Evolutionary conservation across 352 stramenopile species (phyloP), one percentile per base, ranked within the genome.

Genomic region (Pythium coloratum): DNA sequence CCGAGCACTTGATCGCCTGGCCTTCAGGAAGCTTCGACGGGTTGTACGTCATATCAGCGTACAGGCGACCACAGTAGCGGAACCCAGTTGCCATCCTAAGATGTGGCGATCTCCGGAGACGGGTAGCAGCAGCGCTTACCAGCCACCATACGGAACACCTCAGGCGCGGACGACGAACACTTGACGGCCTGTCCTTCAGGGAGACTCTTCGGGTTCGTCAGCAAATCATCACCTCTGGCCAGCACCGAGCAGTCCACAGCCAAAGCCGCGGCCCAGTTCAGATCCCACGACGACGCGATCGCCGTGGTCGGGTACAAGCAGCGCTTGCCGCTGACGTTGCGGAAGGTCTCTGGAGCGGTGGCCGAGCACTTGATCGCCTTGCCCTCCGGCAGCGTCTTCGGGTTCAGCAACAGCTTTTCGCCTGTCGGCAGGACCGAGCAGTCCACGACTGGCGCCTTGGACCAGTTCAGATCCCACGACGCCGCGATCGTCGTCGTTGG

Each of bases 1-100:
- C 28, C 13, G 59, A 47, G 53, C 71, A 77, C 40, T 70, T 75
- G 55, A 75, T 65, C 7, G 67, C 51, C 36, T 72, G 61, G 18
- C 70, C 62, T 6, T 76, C 70, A 0, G 47, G 16, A 14, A 75
- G 54, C 14, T 46, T 57, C 6, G 44, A n/a, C n/a, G n/a, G n/a
- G n/a, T n/a, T n/a, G n/a, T n/a, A n/a, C n/a, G n/a, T n/a, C n/a
- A n/a, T n/a, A n/a, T n/a, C n/a, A n/a, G n/a, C n/a, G n/a, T n/a
- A n/a, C 55, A 14, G 67, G 62, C 10, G 44, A 46, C 18, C 51
- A 63, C 3, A 71, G 53, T 26, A 13, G n/a, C 56, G 36, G 13
- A 30, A 62, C 10, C 14, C 28, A 18, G 56, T 34, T 33, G 5
- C 5, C 4, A 38, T 38, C 33, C 33, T 8, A 4, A 9, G 33